Conservation (phyloP, 1,284 basidiomycete genomes). For the Melampsora medusae region DNA sequence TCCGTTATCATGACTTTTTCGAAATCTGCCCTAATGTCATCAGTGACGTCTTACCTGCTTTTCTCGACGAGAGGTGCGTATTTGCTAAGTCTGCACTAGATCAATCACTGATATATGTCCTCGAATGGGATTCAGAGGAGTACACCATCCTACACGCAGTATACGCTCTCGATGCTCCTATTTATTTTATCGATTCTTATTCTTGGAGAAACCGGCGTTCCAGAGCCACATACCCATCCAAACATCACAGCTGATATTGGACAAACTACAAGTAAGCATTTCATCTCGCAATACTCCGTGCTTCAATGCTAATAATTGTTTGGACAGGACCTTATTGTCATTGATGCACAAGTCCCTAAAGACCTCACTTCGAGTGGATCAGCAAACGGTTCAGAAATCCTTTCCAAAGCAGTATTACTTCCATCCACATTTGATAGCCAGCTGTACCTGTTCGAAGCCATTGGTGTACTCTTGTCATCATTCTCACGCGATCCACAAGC, state of each 20-base stretch:
- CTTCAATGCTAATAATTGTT: background rate
- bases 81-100: background rate
- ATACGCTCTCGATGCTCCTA: conserved; percentile 83
- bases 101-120: background rate
- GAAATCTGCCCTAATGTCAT: conserved; percentile 83
- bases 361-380: conserved; percentile 57
- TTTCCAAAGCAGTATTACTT: conserved; percentile 75
- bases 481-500: conserved; percentile 43
- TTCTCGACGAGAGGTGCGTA: conserved; percentile 64
- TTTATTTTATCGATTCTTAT: conserved; percentile 88
- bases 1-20: conserved; percentile 95
- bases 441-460: conserved; percentile 89
- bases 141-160: conserved; percentile 73
- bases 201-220: conserved; percentile 76
- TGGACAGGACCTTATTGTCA: conserved; percentile 58
- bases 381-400: conserved; percentile 52
- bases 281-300: background rate
- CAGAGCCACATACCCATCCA: conserved; percentile 59
- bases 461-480: conserved; percentile 74
- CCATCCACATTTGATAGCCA: conserved; percentile 81
- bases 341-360: conserved; percentile 59
- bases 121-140: conserved; percentile 64
- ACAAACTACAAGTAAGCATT: conserved; percentile 59
- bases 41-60: conserved; percentile 78
- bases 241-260: conserved; percentile 48